Evolutionary conservation across 768 basidiomycete species (phyloP), one percentile per base, ranked within the genome.

Genomic region (Boletus subparvulus): DNA sequence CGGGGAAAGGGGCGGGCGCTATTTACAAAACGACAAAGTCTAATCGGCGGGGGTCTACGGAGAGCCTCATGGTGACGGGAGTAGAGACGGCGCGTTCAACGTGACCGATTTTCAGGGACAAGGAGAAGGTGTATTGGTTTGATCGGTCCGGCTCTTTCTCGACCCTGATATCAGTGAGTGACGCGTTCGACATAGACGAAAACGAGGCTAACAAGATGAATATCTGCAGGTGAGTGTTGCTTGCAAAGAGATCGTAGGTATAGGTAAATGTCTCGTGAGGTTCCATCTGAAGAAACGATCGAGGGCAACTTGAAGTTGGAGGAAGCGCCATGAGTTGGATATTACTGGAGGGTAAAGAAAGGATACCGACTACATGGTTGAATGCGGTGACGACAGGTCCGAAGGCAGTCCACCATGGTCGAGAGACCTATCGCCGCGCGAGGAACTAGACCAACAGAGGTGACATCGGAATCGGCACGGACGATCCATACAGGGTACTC

Each of bases 51-150:
- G 32, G 32, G 32, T 33, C 32, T 11, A 33, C 32, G 32, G 32
- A 33, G 32, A 33, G 32, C 32, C 32, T 77, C 56, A 83, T 70
- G 32, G 73, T 70, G 16, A 78, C 61, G 1, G 85, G 78, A 35
- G 79, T 77, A 48, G 80, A 75, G 17, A 87, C 49, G 13, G 76
- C 72, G 13, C 85, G 76, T 69, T 86, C 83, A 45, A 86, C 74
- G 8, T 78, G 76, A 59, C 83, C 80, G 21, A 76, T 70, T 69
- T 80, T 82, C 63, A 85, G 69, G 16, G 82, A 79, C 8, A 88
- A 71, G 26, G 77, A 77, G 52, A 88, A 82, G 10, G 73, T 75
- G 64, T 81, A 85, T 59, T 79, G 52, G 48, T 64, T 62, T 52
- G 60, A 61, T n/a, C 59, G 48, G 24, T 66, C 69, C 16, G 61